Evolutionary conservation across 441 rosid species (phyloP), one percentile per base, ranked within the genome.

Genomic region (Pelargonium myrrhifolium): DNA sequence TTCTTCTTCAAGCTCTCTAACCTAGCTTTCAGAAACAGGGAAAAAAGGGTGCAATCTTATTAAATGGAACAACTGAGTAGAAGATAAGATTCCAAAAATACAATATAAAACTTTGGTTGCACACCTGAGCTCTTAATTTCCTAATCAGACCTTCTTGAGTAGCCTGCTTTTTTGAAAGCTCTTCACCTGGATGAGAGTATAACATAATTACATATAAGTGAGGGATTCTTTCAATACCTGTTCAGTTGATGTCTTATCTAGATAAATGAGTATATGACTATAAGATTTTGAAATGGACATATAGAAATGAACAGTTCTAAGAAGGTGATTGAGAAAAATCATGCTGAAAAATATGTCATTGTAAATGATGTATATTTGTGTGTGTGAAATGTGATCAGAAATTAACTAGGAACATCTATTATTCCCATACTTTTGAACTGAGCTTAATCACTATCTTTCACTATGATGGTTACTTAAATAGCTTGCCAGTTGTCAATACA

Each of bases 151-250:
- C 87, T 82, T 92, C 99, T 81, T 92, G 98, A 75, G 92, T 82
- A 73, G 97, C 98, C 80, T 92, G 99, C 77, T 90, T 92, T 82
- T 90, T 95, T 11, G 99, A 95, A 80, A 95, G 99, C 77, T 95
- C 97, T 82, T 92, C 98, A 67, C 99, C 99, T 94, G 83, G 56
- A 73, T 60, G 45, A 63, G 26, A 72, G 62, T 65, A 20, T 45
- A 70, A 72, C 55, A 72, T 62, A 67, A 15, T 53, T 9, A 55
- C 7, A 55, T 18, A 55, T 24, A 20, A 55, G 18, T 1, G 9
- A 10, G 26, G 60, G 60, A n/a, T 12, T 55, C 26, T 18, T 28
- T 55, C 60, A 18, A 55, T 55, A 55, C 26, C 60, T 20, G 60
- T 55, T 18, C 26, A 55, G 12, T 55, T 28, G 3, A 55, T 55